A percentile compares a stretch with the other conserved stretches of the same genome.
Conservation (phyloP, 2,329 filamentous ascomycete genomes). For the Gnomoniopsis sp. region DNA sequence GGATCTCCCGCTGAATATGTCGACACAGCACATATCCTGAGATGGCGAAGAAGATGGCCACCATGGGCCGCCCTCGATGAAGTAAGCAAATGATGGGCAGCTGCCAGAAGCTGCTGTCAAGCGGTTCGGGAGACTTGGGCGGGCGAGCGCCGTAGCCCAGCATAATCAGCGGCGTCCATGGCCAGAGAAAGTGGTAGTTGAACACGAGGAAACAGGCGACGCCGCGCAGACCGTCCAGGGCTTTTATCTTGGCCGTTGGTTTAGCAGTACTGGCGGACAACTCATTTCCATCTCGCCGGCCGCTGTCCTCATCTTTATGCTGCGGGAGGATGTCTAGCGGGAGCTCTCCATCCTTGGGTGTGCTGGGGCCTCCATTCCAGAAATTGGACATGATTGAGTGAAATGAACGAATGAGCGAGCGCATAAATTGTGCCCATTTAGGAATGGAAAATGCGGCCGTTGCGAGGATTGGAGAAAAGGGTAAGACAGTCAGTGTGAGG, state of each 20-base stretch:
- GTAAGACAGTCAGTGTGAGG: neutral
- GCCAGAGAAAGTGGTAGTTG: slow-evolving; percentile 41
- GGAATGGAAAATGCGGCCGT: neutral
- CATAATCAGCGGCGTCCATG: slow-evolving; percentile 37
- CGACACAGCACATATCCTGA: slow-evolving; percentile 40
- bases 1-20: slow-evolving; percentile 34
- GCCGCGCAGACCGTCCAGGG: slow-evolving; percentile 38
- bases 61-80: slow-evolving; percentile 38
- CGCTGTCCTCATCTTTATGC: neutral
- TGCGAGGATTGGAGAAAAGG: neutral
- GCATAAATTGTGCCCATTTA: neutral
- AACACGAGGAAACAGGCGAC: slow-evolving; percentile 40
- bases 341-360: neutral
- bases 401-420: neutral
- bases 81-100: slow-evolving; percentile 38
- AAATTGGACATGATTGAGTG: neutral
- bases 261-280: neutral
- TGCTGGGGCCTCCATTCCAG: neutral
- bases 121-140: slow-evolving; percentile 32
- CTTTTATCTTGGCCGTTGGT: slow-evolving; percentile 34
- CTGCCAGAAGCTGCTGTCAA: slow-evolving; percentile 26
- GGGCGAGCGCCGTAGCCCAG: slow-evolving; percentile 36
- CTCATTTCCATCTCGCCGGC: neutral
- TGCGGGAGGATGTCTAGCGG: neutral
- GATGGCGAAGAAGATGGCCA: slow-evolving; percentile 41